Evolutionary conservation across 75 land plant genomes (phyloP).

Genomic region (Selaginella tamariscina): DNA sequence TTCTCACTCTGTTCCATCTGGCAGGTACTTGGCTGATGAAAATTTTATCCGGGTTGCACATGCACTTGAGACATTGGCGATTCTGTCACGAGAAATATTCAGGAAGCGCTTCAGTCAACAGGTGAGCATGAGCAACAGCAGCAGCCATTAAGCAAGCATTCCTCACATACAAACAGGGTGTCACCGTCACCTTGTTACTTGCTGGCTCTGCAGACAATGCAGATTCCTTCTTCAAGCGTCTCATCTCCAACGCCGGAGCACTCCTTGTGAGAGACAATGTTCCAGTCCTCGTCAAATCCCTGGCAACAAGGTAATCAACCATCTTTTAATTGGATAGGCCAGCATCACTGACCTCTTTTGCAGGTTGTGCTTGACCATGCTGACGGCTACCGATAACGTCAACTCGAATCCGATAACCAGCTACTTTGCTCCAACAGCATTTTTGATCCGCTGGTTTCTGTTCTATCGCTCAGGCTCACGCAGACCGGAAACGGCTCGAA

Average conservation of each 20-base stretch:
- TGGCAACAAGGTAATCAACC: slow-evolving; percentile 16
- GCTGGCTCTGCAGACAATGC: slow-evolving; percentile 31
- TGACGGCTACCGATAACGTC: slow-evolving; percentile 28
- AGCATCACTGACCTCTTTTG: slow-evolving; percentile 1
- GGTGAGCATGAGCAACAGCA: slow-evolving; percentile 8
- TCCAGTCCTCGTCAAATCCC: slow-evolving; percentile 31
- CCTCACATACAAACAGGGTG: slow-evolving; percentile 16
- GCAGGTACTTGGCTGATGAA: slow-evolving; percentile 27
- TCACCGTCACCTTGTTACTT: slow-evolving; percentile 24
- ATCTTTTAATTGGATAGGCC: no score
- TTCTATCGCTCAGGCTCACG: slow-evolving; percentile 19
- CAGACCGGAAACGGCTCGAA: slow-evolving; percentile 25
- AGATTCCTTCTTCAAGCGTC: slow-evolving; percentile 23
- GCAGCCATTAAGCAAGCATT: background rate
- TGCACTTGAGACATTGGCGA: slow-evolving; percentile 26
- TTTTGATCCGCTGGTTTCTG: slow-evolving; percentile 22
- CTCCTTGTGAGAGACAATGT: slow-evolving; percentile 32
- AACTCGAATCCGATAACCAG: slow-evolving; percentile 30
- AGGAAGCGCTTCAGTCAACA: slow-evolving; percentile 31
- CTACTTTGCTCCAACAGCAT: slow-evolving; percentile 27
- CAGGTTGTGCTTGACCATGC: slow-evolving; percentile 31
- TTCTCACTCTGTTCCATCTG: background rate
- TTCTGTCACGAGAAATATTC: slow-evolving; percentile 28
- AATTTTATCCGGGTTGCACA: slow-evolving; percentile 34
- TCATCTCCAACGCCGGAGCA: slow-evolving; percentile 18